Percentiles rank a stretch among this genome's conserved stretches.
Conservation (phyloP, 1,284 basidiomycete genomes). For the Pseudozyma pruni region DNA sequence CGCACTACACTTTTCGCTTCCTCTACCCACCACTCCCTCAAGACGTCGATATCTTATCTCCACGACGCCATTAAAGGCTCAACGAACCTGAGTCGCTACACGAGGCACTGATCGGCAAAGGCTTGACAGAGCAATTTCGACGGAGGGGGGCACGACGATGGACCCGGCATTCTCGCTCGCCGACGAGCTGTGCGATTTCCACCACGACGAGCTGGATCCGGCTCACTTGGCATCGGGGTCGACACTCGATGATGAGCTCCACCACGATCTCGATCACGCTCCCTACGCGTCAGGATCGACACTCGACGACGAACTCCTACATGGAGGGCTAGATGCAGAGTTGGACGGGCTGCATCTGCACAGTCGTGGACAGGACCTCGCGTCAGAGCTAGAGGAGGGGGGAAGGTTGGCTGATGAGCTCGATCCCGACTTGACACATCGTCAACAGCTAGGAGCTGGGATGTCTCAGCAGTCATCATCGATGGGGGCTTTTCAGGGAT, state of each 20-base stretch:
- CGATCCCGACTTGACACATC: background rate
- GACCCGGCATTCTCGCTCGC: conserved; percentile 44
- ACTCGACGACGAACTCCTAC: background rate
- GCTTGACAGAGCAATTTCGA: too few species aligned
- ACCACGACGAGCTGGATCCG: background rate
- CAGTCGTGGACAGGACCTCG: conserved; percentile 3
- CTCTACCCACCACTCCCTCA: too few species aligned
- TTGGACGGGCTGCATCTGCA: conserved; percentile 8
- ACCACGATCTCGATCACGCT: background rate
- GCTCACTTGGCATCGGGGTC: background rate
- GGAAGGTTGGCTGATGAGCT: conserved; percentile 18
- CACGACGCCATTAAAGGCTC: too few species aligned
- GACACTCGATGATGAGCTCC: conserved; percentile 1
- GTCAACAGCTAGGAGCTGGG: too few species aligned
- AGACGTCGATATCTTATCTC: too few species aligned
- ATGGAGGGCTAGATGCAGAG: conserved; percentile 14
- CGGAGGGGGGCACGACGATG: conserved; percentile 7
- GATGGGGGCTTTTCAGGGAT: too few species aligned
- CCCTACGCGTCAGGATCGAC: background rate
- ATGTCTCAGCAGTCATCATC: background rate
- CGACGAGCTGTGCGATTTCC: conserved; percentile 17
- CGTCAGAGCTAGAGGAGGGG: conserved; percentile 8
- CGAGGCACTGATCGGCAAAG: too few species aligned
- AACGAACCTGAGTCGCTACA: too few species aligned
- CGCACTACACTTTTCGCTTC: background rate